Evolutionary conservation across 1,284 basidiomycete genomes (phyloP).

Genomic region (Cutaneotrichosporon mucoides): DNA sequence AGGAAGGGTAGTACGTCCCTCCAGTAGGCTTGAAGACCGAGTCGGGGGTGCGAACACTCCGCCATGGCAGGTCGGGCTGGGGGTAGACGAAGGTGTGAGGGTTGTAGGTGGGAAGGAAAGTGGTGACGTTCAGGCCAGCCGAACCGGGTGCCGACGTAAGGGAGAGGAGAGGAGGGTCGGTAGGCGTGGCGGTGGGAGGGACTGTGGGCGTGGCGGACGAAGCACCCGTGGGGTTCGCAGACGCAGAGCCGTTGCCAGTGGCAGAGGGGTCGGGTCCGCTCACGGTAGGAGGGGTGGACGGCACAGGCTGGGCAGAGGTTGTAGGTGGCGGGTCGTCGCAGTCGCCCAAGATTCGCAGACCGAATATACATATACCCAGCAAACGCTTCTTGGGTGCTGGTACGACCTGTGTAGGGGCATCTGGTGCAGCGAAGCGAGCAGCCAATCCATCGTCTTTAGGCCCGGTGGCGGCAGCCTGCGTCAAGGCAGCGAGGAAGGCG

Average conservation of each 20-base stretch:
- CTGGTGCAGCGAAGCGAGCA: neutral
- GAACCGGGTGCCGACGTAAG: neutral
- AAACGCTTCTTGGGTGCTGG: slow-evolving; percentile 7
- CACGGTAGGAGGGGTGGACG: no score
- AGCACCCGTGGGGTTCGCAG: neutral
- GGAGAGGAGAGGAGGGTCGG: neutral
- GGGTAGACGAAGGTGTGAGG: slow-evolving; percentile 6
- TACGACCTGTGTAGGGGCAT: no score
- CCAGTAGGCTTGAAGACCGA: slow-evolving; percentile 2
- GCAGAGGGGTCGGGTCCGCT: neutral
- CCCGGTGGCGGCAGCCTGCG: neutral
- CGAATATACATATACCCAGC: slow-evolving; percentile 9
- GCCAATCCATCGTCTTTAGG: neutral
- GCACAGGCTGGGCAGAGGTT: neutral
- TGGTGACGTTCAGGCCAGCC: neutral
- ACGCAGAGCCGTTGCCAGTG: neutral
- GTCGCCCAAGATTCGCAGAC: slow-evolving; percentile 3
- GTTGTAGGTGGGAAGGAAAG: neutral
- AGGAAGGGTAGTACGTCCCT: neutral
- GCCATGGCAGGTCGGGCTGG: slow-evolving; percentile 12
- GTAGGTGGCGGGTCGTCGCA: neutral
- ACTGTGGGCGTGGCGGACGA: neutral
- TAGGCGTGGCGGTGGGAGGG: neutral
- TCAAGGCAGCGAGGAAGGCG: neutral
- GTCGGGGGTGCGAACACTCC: neutral